Evolutionary conservation across 2,329 filamentous ascomycete genomes (phyloP).

Genomic region (Verruconis gallopava): DNA sequence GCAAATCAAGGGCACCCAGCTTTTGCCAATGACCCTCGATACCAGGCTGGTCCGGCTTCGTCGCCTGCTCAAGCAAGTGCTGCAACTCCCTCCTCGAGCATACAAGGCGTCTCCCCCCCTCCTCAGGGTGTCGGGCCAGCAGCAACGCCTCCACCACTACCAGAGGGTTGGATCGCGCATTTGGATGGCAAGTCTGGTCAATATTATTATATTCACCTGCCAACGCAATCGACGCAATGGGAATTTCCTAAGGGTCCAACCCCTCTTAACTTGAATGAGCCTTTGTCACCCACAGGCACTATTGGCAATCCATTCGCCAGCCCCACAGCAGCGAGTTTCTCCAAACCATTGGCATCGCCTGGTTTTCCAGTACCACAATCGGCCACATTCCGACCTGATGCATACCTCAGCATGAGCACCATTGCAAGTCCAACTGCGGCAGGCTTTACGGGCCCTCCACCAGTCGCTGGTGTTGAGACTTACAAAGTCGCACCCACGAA

Average conservation of each 20-base stretch:
- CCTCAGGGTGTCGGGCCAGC: constrained; percentile 47
- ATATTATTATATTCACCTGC: constrained; percentile 97
- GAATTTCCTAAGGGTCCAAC: constrained; percentile 96
- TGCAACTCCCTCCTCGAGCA: constrained; percentile 13
- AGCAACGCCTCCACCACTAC: constrained; percentile 82
- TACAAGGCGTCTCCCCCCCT: constrained; percentile 18
- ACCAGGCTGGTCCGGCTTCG: constrained; percentile 20
- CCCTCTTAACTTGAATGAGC: constrained; percentile 72
- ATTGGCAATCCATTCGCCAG: constrained; percentile 32
- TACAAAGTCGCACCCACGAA: constrained; percentile 92
- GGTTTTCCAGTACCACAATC: constrained; percentile 65
- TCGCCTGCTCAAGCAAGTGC: constrained; percentile 19
- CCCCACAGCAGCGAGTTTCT: constrained; percentile 34
- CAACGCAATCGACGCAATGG: constrained; percentile 94
- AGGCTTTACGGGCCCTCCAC: constrained; percentile 83
- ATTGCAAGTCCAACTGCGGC: constrained; percentile 60
- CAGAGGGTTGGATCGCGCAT: constrained; percentile 97
- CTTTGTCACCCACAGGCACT: constrained; percentile 63
- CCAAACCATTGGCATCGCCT: constrained; percentile 58
- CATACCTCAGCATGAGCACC: constrained; percentile 68
- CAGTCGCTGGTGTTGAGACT: constrained; percentile 77
- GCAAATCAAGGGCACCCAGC: constrained; percentile 59
- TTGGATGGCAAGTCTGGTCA: constrained; percentile 91
- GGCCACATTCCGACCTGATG: constrained; percentile 64
- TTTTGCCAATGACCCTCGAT: constrained; percentile 71